Conservation (phyloP, 2,329 filamentous ascomycete species). For the Exophiala sp. region DNA sequence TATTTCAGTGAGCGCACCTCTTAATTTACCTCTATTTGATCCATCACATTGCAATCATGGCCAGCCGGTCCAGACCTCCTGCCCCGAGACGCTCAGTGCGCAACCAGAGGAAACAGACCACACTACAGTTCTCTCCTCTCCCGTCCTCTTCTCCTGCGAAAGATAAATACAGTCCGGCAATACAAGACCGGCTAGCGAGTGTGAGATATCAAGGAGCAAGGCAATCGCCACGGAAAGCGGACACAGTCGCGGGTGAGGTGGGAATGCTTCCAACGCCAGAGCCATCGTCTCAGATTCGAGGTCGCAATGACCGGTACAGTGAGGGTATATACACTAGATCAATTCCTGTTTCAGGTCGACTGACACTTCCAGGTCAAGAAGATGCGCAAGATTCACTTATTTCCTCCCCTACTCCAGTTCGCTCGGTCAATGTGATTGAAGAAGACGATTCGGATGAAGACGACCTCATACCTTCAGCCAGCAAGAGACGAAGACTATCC, state of each 20-base stretch:
- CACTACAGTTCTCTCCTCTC: conserved; percentile 41
- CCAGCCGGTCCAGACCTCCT: not conserved
- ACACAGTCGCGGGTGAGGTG: conserved; percentile 2
- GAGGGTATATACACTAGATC: not conserved
- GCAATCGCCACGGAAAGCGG: conserved; percentile 7
- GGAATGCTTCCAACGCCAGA: conserved; percentile 21
- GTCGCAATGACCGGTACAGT: not conserved
- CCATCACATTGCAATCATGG: not conserved
- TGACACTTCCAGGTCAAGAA: not conserved
- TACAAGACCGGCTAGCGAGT: conserved; percentile 32
- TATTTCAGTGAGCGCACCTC: not conserved
- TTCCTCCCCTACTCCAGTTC: conserved; percentile 7
- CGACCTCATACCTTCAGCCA: conserved; percentile 19
- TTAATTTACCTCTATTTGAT: not conserved
- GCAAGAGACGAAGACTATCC: conserved; percentile 20
- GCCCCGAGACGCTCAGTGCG: conserved; percentile 15
- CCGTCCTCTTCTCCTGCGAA: conserved; percentile 30
- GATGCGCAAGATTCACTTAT: not conserved
- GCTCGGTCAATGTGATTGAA: not conserved
- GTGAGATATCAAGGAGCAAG: conserved; percentile 32
- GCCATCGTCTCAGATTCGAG: conserved; percentile 22
- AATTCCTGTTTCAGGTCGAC: not conserved
- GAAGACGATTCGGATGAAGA: conserved; percentile 21
- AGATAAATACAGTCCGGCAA: conserved; percentile 24
- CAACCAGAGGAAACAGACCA: conserved; percentile 35